Evolutionary conservation across 2,329 filamentous ascomycete species (phyloP).

Genomic region (Emericellopsis atlantica): DNA sequence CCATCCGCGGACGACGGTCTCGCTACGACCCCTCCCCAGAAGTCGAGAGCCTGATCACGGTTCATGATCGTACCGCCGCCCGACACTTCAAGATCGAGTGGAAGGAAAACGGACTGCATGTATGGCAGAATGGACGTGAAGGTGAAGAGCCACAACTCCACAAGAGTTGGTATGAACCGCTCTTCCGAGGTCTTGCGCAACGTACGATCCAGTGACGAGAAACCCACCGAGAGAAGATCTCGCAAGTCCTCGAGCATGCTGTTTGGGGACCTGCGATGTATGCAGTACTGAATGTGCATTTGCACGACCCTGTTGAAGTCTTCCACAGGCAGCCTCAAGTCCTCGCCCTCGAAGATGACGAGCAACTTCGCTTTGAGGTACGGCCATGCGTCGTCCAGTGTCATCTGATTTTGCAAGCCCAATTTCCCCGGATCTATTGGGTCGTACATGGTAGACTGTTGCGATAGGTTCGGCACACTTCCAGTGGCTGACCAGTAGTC

Average conservation of each 20-base stretch:
- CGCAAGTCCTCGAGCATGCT: constrained; percentile 64
- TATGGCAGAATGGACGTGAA: constrained; percentile 87
- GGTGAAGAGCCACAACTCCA: constrained; percentile 88
- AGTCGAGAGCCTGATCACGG: constrained; percentile 68
- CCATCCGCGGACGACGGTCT: constrained; percentile 19
- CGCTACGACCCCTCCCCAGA: constrained; percentile 65
- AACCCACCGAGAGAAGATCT: constrained; percentile 69
- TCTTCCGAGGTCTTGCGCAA: constrained; percentile 71
- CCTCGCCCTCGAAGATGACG: constrained; percentile 71
- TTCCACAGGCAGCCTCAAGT: constrained; percentile 67
- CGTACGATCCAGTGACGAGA: constrained; percentile 74
- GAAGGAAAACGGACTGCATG: constrained; percentile 88
- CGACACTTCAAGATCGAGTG: constrained; percentile 84
- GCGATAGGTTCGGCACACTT: constrained; percentile 32
- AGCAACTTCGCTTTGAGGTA: constrained; percentile 64
- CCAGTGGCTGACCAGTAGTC: constrained; percentile 41
- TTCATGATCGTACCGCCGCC: constrained; percentile 72
- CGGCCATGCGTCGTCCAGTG: constrained; percentile 70
- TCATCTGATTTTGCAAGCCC: constrained; percentile 54
- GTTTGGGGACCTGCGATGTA: constrained; percentile 59
- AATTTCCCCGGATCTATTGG: constrained; percentile 41
- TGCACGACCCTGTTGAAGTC: constrained; percentile 73
- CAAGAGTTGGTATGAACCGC: constrained; percentile 75
- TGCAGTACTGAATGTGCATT: constrained; percentile 66
- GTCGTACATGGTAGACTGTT: constrained; percentile 35